Base-by-base conservation (phyloP, 2,329 filamentous ascomycete species). In the Fusarium solani-melongenae region DNA sequence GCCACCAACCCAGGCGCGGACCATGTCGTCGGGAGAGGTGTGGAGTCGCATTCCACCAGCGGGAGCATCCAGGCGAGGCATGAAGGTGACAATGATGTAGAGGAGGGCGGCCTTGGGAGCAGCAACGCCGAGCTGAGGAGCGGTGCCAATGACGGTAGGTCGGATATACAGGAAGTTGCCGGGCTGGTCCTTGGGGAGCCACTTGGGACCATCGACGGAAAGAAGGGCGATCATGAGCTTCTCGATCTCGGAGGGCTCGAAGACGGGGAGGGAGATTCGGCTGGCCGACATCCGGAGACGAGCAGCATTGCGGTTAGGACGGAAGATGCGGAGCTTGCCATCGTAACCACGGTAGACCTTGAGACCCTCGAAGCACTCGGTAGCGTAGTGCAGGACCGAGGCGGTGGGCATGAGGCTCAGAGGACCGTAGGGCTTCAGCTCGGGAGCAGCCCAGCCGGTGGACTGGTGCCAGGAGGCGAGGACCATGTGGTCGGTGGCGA, bases 1-100 rank as follows among this genome's bases (percentile, higher is more conserved):
- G 11, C 96, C 95, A 70, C 95, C 95, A 22, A 94, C 94, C 95
- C 95, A 98, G 14, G 95, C 95, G 74, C 95, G 92, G 66, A 97
- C 91, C 86, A 92, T 94, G 82, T 97, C 94, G 74, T 95, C 91
- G 64, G 90, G 89, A 53, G 90, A 93, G 0, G 95, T 96, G 79
- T 96, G 89, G 53, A 97, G 89, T 77, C 89, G 92, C 87, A 97
- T 88, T 73, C 90, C 90, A 36, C 87, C 88, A 0, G 80, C 74
- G 6, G 86, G 84, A 14, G 83, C 73, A 75, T 90, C 88, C 80
- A 92, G 81, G 66, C 82, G 79, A 22, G 90, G 88, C 89, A 92
- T 90, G 81, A 87, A 91, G 67, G 81, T 89, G 65, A 89, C 87
- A 70, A 97, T 93, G 80, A 98, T 90, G 85, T 94, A 97, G n/a